Percentiles rank a stretch among this genome's conserved stretches.
These are phyloP conservation scores for Sanghuangporus weigelae DNA, from an alignment of 1,284 basidiomycete genomes.

Conservation along the genomic window DNA sequence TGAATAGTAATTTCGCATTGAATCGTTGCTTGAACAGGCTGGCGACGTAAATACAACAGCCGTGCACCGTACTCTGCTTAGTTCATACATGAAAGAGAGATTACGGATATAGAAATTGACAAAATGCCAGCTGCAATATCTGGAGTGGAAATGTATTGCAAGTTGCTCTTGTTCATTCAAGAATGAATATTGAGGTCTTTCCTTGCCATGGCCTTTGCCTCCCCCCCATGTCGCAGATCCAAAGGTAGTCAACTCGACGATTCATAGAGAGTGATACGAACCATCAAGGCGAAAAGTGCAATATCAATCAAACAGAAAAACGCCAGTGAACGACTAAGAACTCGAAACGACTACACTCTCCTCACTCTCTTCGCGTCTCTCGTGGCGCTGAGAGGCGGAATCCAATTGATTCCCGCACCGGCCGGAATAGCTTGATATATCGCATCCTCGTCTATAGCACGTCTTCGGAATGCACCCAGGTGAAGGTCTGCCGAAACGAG, in stretches of 20 bases:
- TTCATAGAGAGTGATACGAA: too few relatives aligned
- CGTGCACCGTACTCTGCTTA: background rate
- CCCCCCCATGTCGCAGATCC: too few relatives aligned
- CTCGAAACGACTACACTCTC: background rate
- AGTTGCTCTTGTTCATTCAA: too few relatives aligned
- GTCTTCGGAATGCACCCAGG: background rate
- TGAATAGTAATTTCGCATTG: too few relatives aligned
- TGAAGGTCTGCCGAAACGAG: background rate
- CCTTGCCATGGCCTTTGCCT: too few relatives aligned
- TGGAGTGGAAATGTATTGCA: too few relatives aligned
- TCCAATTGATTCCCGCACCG: constrained; percentile 7
- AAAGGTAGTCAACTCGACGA: too few relatives aligned
- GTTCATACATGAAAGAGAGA: too few relatives aligned
- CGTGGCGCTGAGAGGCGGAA: constrained; percentile 10
- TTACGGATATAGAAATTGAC: too few relatives aligned
- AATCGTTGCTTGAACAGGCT: background rate
- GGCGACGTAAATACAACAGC: background rate
- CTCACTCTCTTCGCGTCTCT: background rate
- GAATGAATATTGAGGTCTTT: too few relatives aligned
- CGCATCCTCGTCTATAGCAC: background rate
- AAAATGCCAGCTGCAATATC: too few relatives aligned
- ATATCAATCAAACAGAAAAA: background rate
- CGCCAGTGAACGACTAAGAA: background rate
- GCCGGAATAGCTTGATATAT: background rate
- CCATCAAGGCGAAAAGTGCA: too few relatives aligned